Evolutionary conservation across 1,284 basidiomycete genomes (phyloP).

Genomic region (Xerocomus amazonicus): DNA sequence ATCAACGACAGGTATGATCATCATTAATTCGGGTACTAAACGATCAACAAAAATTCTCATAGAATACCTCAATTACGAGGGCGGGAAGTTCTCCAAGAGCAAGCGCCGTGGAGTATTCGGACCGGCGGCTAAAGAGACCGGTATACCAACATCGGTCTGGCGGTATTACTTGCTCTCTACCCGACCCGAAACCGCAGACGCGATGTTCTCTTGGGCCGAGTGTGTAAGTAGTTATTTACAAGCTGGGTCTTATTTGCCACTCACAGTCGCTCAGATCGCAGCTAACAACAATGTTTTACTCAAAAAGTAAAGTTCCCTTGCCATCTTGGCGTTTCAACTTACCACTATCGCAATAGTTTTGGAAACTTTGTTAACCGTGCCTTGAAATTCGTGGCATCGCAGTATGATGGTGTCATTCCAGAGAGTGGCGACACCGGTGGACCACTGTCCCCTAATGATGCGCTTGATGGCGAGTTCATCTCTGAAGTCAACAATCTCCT

Average conservation of each 20-base stretch:
- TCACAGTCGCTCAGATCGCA: slow-evolving; percentile 53
- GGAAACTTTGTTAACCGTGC: slow-evolving; percentile 98
- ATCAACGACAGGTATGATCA: slow-evolving; percentile 80
- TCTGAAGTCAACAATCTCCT: slow-evolving; percentile 79
- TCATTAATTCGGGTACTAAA: neutral
- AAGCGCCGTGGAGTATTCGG: slow-evolving; percentile 97
- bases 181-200: slow-evolving; percentile 90
- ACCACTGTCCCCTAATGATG: slow-evolving; percentile 63
- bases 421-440: slow-evolving; percentile 71
- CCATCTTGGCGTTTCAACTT: neutral
- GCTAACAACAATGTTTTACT: slow-evolving; percentile 94
- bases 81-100: slow-evolving; percentile 98
- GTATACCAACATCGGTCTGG: slow-evolving; percentile 93
- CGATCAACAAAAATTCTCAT: slow-evolving; percentile 6
- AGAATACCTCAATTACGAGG: slow-evolving; percentile 99
- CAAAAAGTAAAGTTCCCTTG: slow-evolving; percentile 67
- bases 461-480: slow-evolving; percentile 75
- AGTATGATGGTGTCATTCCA: slow-evolving; percentile 80
- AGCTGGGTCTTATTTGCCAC: neutral
- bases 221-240: slow-evolving; percentile 52
- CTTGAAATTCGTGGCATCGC: slow-evolving; percentile 89
- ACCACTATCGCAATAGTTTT: slow-evolving; percentile 52
- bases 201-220: slow-evolving; percentile 96
- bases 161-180: slow-evolving; percentile 94
- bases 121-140: slow-evolving; percentile 90